phyloP scores from a whole-genome alignment of 192 early-diverging fungal species.

The Paraglomus brasilianum region DNA sequence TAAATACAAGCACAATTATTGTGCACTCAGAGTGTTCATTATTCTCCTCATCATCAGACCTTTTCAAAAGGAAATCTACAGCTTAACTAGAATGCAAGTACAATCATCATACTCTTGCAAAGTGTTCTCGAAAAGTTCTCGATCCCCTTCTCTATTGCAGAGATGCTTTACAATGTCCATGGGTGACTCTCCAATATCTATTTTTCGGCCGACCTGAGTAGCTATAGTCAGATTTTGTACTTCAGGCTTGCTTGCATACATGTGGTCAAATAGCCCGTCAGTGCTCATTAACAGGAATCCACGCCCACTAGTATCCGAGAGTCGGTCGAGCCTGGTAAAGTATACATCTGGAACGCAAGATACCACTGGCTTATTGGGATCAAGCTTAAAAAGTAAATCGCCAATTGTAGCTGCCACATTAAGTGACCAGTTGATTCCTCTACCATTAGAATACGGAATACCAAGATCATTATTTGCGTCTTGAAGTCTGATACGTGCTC shows the following conservation, averaged over 20 bases:
- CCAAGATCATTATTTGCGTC: conserved; percentile 40
- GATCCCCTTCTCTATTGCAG: conserved; percentile 48
- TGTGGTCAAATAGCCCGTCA: conserved; percentile 60
- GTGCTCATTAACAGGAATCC: conserved; percentile 59
- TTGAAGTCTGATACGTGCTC: conserved; percentile 55
- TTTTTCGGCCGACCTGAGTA: conserved; percentile 48
- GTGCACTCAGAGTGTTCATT: no score
- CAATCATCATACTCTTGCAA: conserved; percentile 63
- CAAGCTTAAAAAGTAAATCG: conserved; percentile 58
- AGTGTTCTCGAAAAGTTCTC: conserved; percentile 48
- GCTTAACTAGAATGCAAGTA: conserved; percentile 47
- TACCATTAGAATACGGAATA: conserved; percentile 38
- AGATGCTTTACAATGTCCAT: conserved; percentile 47
- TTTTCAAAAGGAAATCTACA: background rate
- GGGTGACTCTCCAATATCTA: conserved; percentile 53
- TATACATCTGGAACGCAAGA: conserved; percentile 56
- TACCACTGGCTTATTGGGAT: conserved; percentile 49
- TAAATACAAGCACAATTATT: no score
- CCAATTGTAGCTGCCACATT: conserved; percentile 58
- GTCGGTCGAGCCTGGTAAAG: conserved; percentile 44
- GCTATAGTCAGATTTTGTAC: conserved; percentile 50
- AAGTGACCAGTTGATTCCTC: conserved; percentile 47
- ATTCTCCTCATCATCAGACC: no score
- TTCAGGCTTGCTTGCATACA: conserved; percentile 48
- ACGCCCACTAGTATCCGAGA: conserved; percentile 32